phyloP scores from a whole-genome alignment of 768 basidiomycete species.

The Sarcomyxa edulis region DNA sequence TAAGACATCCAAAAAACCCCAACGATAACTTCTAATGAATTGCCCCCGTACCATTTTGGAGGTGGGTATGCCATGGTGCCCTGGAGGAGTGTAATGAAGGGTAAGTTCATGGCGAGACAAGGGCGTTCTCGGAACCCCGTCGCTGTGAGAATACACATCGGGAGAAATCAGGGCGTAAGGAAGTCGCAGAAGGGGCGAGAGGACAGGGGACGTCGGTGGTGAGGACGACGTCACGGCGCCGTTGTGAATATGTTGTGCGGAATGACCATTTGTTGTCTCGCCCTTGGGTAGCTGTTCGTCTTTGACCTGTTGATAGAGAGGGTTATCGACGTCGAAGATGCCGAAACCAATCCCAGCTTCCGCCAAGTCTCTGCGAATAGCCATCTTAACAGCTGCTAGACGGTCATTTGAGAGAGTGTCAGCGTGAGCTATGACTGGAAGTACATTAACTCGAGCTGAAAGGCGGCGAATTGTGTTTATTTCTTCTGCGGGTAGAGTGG shows the following conservation, averaged over 20 bases:
- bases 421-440: conserved; percentile 79
- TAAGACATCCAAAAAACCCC: conserved; percentile 80
- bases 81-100: conserved; percentile 65
- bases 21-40: conserved; percentile 71
- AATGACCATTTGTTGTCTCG: conserved; percentile 51
- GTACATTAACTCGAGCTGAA: conserved; percentile 79
- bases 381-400: conserved; percentile 72
- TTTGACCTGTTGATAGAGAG: conserved; percentile 35
- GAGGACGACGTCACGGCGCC: conserved; percentile 48
- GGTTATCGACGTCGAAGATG: conserved; percentile 76
- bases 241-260: conserved; percentile 35
- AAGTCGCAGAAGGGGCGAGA: conserved; percentile 56
- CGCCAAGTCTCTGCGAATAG: conserved; percentile 75
- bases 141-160: conserved; percentile 79
- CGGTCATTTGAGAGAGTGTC: conserved; percentile 81
- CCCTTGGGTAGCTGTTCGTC: conserved; percentile 44
- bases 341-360: conserved; percentile 86
- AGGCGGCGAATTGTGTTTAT: conserved; percentile 75
- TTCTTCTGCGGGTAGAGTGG: conserved; percentile 65
- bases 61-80: conserved; percentile 31
- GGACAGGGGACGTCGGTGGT: conserved; percentile 64
- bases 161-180: conserved; percentile 86
- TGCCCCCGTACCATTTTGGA: conserved; percentile 54
- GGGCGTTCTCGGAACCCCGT: conserved; percentile 58
- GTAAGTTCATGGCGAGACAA: conserved; percentile 67